Base-by-base conservation (phyloP, 169 alveolate species). In the Cryptosporidium canis region DNA sequence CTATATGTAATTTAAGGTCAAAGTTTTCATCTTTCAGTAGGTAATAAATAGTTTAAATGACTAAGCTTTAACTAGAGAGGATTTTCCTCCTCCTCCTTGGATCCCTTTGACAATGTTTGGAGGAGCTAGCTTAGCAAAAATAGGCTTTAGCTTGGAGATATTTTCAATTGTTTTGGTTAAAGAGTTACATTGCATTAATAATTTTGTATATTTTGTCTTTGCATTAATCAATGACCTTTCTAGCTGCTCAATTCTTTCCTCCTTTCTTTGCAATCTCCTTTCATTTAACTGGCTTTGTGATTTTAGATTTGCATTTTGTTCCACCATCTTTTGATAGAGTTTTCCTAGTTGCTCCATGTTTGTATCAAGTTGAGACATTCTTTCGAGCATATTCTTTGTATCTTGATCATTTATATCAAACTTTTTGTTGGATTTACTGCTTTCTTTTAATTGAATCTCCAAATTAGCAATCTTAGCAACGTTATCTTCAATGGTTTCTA, bases 181-280 rank as follows among this genome's bases (percentile, higher is more conserved):
- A 11, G 90, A 85, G 27, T 90, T 90, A 37, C 93, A 91, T 37
- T 91, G 93, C 67, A 71, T 70, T 11, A 91, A 53, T 43, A 91
- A 48, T 56, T 84, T 91, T 48, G 85, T 83, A 66, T 91, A 91
- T 71, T 91, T 90, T 55, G 85, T 47, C 65, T 90, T 91, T 8
- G 90, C 92, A 58, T 84, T 83, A 29, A 85, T 82, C 55, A 91
- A 61, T 21, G 85, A 83, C 39, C 56, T 91, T 35, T 91, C 93
- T 64, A 91, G 61, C 61, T 91, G 92, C 41, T 83, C 90, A 63
- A 91, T 91, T 71, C 93, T 85, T 83, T 82, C 91, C 31, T 91
- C 93, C 45, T 91, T 91, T 24, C 93, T 85, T 56, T 47, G 47
- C 18, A 91, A 63, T 47, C 90, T 91, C 65, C 90, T 91, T 66